phyloP scores from a whole-genome alignment of 805 yeast species.

The Ogataea ganodermae region DNA sequence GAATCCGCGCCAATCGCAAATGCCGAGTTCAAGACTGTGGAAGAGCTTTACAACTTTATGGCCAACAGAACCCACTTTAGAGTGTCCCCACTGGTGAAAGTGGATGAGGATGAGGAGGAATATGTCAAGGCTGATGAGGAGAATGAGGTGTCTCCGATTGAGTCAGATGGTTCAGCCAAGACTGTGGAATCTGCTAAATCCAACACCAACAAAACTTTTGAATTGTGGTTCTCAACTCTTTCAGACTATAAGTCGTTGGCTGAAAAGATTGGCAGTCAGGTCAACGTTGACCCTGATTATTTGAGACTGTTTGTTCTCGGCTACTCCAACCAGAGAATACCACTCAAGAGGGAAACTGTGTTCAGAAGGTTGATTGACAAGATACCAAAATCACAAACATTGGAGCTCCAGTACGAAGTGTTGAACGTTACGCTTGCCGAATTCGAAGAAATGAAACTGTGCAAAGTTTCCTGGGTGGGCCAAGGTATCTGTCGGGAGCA shows the following conservation, averaged over 20 bases:
- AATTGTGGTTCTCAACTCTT: conserved; percentile 68
- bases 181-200: conserved; percentile 17
- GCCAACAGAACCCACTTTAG: conserved; percentile 60
- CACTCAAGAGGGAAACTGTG: conserved; percentile 42
- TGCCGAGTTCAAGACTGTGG: conserved; percentile 36
- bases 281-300: conserved; percentile 58
- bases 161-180: conserved; percentile 15
- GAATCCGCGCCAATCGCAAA: conserved; percentile 5
- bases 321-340: conserved; percentile 57
- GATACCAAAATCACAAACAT: conserved; percentile 45
- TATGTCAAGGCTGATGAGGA: conserved; percentile 44
- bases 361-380: conserved; percentile 39
- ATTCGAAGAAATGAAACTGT: conserved; percentile 69
- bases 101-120: conserved; percentile 50
- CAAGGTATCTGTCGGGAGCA: conserved; percentile 72
- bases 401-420: conserved; percentile 68
- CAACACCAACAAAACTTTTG: conserved; percentile 37
- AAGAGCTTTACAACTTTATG: conserved; percentile 55
- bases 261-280: conserved; percentile 53
- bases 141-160: conserved; percentile 27
- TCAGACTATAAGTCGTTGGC: conserved; percentile 64
- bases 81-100: conserved; percentile 45
- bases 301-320: conserved; percentile 66
- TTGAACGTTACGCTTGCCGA: conserved; percentile 74
- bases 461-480: conserved; percentile 72